Conservation (phyloP, 2,329 filamentous ascomycete genomes). For the Didymella exigua region DNA sequence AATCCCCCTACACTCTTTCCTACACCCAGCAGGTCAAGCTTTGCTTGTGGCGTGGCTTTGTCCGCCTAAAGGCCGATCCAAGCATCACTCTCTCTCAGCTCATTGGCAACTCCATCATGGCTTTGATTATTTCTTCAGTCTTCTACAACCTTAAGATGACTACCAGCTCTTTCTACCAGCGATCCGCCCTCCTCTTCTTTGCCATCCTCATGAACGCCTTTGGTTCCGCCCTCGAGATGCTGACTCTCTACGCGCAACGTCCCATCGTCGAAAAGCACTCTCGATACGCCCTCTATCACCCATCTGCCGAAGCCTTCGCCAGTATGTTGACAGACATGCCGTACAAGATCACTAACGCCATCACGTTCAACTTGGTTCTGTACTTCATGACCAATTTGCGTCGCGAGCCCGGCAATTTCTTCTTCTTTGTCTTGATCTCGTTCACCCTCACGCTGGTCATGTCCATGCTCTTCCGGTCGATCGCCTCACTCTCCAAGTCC, state of each 20-base stretch:
- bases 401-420: slow-evolving; percentile 76
- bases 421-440: slow-evolving; percentile 81
- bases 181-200: slow-evolving; percentile 84
- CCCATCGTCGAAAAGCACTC: slow-evolving; percentile 90
- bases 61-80: slow-evolving; percentile 76
- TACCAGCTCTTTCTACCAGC: slow-evolving; percentile 77
- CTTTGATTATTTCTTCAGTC: slow-evolving; percentile 78
- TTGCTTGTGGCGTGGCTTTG: slow-evolving; percentile 81
- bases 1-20: slow-evolving; percentile 84
- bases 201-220: slow-evolving; percentile 87
- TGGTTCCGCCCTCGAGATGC: slow-evolving; percentile 78
- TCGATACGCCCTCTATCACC: slow-evolving; percentile 87
- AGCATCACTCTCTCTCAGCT: slow-evolving; percentile 71
- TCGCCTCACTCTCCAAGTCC: slow-evolving; percentile 76
- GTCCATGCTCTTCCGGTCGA: slow-evolving; percentile 85
- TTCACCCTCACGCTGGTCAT: slow-evolving; percentile 76
- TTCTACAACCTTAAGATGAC: slow-evolving; percentile 74
- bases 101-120: slow-evolving; percentile 75
- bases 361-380: slow-evolving; percentile 77
- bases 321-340: slow-evolving; percentile 88
- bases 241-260: slow-evolving; percentile 85
- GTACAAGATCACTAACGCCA: slow-evolving; percentile 75
- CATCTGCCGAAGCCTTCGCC: slow-evolving; percentile 83
- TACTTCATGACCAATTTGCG: slow-evolving; percentile 89
- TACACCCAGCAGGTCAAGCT: slow-evolving; percentile 75